A percentile compares a stretch with the other conserved stretches of the same genome.
phyloP scores from a whole-genome alignment of 352 stramenopile genomes.

The Phytophthora podocarpi region DNA sequence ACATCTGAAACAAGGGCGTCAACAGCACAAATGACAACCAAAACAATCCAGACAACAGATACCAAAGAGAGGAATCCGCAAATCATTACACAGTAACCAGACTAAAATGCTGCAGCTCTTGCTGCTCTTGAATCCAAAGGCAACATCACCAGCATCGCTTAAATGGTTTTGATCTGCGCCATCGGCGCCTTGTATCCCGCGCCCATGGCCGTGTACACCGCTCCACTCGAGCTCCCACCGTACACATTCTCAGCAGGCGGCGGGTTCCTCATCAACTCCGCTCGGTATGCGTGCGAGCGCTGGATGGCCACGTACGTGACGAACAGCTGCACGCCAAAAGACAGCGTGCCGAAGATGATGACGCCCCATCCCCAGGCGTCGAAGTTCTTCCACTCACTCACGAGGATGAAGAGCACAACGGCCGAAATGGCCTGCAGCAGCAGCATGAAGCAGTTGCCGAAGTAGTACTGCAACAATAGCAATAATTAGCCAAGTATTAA shows the following conservation, averaged over 20 bases:
- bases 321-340: slow-evolving; percentile 72
- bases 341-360: slow-evolving; percentile 69
- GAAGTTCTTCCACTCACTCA: slow-evolving; percentile 81
- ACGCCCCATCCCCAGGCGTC: slow-evolving; percentile 77
- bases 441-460: slow-evolving; percentile 88
- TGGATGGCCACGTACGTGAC: slow-evolving; percentile 83
- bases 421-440: slow-evolving; percentile 74
- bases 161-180: slow-evolving; percentile 81
- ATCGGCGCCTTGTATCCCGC: slow-evolving; percentile 52
- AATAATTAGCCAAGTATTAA: too few relatives aligned
- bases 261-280: slow-evolving; percentile 85
- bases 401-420: slow-evolving; percentile 73
- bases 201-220: slow-evolving; percentile 74
- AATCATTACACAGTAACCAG: not conserved
- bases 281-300: slow-evolving; percentile 75
- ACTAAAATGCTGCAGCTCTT: not conserved
- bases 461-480: slow-evolving; percentile 68
- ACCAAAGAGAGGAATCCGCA: too few relatives aligned
- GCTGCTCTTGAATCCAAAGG: too few relatives aligned
- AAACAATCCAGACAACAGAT: too few relatives aligned
- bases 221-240: slow-evolving; percentile 38
- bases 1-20: too few relatives aligned
- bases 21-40: too few relatives aligned
- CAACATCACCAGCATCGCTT: slow-evolving; percentile 4
- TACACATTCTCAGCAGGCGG: slow-evolving; percentile 82